These are phyloP conservation scores for Torulaspora quercuum DNA, from an alignment of 805 yeast genomes.

Conservation along the genomic window DNA sequence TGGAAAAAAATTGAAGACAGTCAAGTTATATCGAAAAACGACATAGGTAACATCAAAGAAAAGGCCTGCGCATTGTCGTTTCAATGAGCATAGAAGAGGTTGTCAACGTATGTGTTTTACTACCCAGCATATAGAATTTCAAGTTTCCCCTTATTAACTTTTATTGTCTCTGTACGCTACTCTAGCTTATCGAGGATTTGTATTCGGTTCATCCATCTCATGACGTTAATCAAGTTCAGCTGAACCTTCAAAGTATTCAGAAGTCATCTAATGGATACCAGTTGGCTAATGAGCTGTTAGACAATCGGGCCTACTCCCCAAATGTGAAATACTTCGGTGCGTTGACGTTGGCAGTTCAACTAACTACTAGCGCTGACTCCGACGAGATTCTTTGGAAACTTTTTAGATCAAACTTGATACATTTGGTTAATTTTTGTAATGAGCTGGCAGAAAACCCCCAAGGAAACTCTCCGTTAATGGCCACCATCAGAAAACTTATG, in stretches of 20 bases:
- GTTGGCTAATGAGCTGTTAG: constrained; percentile 30
- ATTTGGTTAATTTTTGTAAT: constrained; percentile 21
- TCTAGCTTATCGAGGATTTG: constrained; percentile 28
- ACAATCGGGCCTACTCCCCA: constrained; percentile 19
- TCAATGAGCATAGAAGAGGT: constrained; percentile 21
- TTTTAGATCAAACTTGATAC: constrained; percentile 28
- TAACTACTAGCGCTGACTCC: constrained; percentile 21
- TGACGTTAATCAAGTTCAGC: constrained; percentile 33
- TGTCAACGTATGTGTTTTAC: constrained; percentile 18
- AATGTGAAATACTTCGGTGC: constrained; percentile 38
- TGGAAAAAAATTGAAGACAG: too few relatives aligned
- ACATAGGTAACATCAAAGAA: background rate
- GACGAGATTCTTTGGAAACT: constrained; percentile 23
- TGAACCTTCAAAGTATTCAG: constrained; percentile 31
- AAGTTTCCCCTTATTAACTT: constrained; percentile 8
- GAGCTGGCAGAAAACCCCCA: constrained; percentile 20
- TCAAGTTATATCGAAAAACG: too few relatives aligned
- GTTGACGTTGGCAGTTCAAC: constrained; percentile 35
- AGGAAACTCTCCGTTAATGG: constrained; percentile 13
- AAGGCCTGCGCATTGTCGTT: background rate
- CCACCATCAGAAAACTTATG: constrained; percentile 35
- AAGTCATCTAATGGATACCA: constrained; percentile 31
- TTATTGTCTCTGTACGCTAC: background rate
- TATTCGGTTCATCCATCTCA: constrained; percentile 30
- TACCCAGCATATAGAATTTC: background rate